Evolutionary conservation across 257 asterid genomes (phyloP).

Genomic region (Cordia subcordata): DNA sequence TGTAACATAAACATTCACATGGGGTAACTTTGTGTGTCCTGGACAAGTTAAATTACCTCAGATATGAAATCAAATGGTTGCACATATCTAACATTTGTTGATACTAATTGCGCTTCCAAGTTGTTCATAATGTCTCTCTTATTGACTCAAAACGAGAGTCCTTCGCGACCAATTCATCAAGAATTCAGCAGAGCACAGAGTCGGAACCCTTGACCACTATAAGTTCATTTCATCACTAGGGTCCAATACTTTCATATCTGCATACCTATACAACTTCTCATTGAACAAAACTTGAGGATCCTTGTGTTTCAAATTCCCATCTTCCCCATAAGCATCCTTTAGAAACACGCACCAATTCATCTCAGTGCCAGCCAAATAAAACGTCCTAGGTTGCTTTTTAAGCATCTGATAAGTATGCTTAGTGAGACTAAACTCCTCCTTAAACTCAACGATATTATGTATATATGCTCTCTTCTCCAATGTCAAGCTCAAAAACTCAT

Average conservation of each 20-base stretch:
- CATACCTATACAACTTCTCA: slow-evolving; percentile 54
- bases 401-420: slow-evolving; percentile 87
- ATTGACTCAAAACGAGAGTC: neutral
- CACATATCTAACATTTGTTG: neutral
- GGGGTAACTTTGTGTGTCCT: no score
- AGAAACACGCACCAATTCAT: slow-evolving; percentile 97
- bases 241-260: slow-evolving; percentile 51
- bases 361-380: slow-evolving; percentile 88
- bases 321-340: slow-evolving; percentile 79
- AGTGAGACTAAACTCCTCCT: slow-evolving; percentile 82
- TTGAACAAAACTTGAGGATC: slow-evolving; percentile 77
- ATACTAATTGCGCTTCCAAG: neutral
- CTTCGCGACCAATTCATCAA: neutral
- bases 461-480: slow-evolving; percentile 93
- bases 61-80: neutral
- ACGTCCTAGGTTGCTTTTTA: slow-evolving; percentile 69
- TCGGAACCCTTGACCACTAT: neutral
- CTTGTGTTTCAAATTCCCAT: slow-evolving; percentile 54
- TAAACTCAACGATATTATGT: slow-evolving; percentile 92
- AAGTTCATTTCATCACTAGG: slow-evolving; percentile 10
- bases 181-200: neutral
- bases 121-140: neutral
- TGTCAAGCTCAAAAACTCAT: slow-evolving; percentile 90
- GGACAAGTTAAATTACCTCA: neutral
- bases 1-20: no score